These are phyloP conservation scores for Pyrenochaeta sp. DNA, from an alignment of 2,329 filamentous ascomycete species.

Conservation along the genomic window DNA sequence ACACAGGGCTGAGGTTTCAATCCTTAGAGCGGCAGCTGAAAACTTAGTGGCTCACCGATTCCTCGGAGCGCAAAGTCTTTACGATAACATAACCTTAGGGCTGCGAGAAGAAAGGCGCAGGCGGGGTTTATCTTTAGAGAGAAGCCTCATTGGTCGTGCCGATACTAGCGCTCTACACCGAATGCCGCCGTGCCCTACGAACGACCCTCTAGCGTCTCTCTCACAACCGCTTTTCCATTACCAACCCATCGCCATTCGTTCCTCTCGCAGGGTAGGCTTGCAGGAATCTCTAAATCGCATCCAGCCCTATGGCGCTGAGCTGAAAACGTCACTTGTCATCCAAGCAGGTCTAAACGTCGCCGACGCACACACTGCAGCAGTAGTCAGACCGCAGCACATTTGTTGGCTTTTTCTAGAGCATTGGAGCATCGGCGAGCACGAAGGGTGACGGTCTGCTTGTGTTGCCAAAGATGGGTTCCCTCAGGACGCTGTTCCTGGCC, in stretches of 20 bases:
- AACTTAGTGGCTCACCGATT: slow-evolving; percentile 2
- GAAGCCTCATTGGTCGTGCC: not conserved
- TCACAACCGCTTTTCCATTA: slow-evolving; percentile 7
- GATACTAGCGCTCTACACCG: slow-evolving; percentile 2
- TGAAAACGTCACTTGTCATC: not conserved
- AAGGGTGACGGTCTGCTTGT: slow-evolving; percentile 9
- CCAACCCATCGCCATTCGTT: slow-evolving; percentile 10
- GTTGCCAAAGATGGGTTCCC: slow-evolving; percentile 35
- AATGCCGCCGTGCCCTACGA: slow-evolving; percentile 12
- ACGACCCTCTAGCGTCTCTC: slow-evolving; percentile 9
- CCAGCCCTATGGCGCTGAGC: slow-evolving; percentile 14
- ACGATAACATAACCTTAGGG: not conserved
- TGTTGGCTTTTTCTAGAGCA: slow-evolving; percentile 4
- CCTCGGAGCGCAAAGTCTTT: slow-evolving; percentile 16
- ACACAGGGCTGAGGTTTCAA: slow-evolving; percentile 6
- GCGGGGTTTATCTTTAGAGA: slow-evolving; percentile 15
- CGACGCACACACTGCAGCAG: not conserved
- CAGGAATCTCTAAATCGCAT: slow-evolving; percentile 1
- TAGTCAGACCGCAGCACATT: not conserved
- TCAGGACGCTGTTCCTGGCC: slow-evolving; percentile 43
- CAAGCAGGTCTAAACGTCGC: not conserved
- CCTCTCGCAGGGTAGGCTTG: not conserved
- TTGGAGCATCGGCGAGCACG: slow-evolving; percentile 8
- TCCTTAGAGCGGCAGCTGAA: not conserved
- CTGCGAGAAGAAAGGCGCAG: slow-evolving; percentile 5